Percentiles rank a stretch among this genome's conserved stretches.
Conservation (phyloP, 2,329 filamentous ascomycete species). For the Rutstroemia sp. region DNA sequence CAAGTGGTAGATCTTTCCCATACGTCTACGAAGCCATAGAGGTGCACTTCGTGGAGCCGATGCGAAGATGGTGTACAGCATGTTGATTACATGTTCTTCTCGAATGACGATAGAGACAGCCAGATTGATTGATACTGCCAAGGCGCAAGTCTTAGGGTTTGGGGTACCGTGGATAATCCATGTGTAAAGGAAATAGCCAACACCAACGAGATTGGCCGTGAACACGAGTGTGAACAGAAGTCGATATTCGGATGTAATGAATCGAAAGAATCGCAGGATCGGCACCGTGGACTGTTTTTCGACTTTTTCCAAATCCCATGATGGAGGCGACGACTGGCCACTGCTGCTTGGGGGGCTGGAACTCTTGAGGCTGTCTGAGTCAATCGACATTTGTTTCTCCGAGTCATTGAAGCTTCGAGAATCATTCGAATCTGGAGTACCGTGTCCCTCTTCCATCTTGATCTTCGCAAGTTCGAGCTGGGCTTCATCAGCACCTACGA, state of each 20-base stretch:
- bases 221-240: conserved; percentile 48
- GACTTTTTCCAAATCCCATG: not conserved
- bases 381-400: not conserved
- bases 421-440: too few relatives aligned
- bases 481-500: too few relatives aligned
- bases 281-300: conserved; percentile 1
- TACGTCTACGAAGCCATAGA: conserved; percentile 39
- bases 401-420: too few relatives aligned
- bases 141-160: not conserved
- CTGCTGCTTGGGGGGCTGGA: not conserved
- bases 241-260: conserved; percentile 36
- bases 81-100: conserved; percentile 47
- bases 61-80: conserved; percentile 39
- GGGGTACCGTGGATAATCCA: not conserved
- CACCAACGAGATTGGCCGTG: conserved; percentile 38
- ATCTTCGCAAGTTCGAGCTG: too few relatives aligned
- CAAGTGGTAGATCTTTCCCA: conserved; percentile 45
- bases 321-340: not conserved
- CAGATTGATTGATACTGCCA: conserved; percentile 21
- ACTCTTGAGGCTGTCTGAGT: not conserved
- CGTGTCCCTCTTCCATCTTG: too few relatives aligned
- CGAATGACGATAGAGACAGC: conserved; percentile 43
- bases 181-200: conserved; percentile 31
- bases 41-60: conserved; percentile 39
- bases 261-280: not conserved